A percentile compares a stretch with the other conserved stretches of the same genome.
phyloP scores from a whole-genome alignment of 768 basidiomycete genomes.

The Tubosaeta brunneosetosa region DNA sequence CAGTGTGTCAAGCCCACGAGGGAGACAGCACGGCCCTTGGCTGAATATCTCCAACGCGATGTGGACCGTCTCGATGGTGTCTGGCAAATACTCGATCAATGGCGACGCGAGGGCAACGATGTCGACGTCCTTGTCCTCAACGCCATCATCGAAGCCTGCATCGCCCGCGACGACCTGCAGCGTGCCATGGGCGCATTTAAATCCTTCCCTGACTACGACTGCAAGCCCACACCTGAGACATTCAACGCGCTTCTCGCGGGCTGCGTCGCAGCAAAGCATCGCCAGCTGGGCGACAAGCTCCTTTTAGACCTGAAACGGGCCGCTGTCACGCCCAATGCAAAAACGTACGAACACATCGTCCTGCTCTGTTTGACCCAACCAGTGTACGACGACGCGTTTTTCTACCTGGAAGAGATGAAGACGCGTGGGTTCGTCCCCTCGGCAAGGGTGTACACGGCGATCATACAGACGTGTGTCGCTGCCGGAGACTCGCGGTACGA shows the following conservation, averaged over 20 bases:
- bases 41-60: conserved; percentile 42
- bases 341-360: conserved; percentile 67
- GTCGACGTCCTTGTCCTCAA: conserved; percentile 63
- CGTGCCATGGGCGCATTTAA: conserved; percentile 78
- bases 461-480: conserved; percentile 55
- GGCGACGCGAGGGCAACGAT: conserved; percentile 46
- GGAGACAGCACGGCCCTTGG: conserved; percentile 52
- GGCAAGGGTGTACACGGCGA: conserved; percentile 48
- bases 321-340: conserved; percentile 49
- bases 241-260: conserved; percentile 68
- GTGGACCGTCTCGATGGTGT: conserved; percentile 56
- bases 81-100: conserved; percentile 59
- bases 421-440: conserved; percentile 51
- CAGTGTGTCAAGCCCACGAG: conserved; percentile 45
- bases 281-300: conserved; percentile 63
- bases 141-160: conserved; percentile 59
- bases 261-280: conserved; percentile 55
- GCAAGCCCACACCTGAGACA: conserved; percentile 56
- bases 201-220: conserved; percentile 48
- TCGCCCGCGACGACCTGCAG: conserved; percentile 60
- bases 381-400: conserved; percentile 82
- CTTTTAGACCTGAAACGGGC: conserved; percentile 61
- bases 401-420: conserved; percentile 89
- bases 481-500: conserved; percentile 57
- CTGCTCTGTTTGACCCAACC: conserved; percentile 64